phyloP scores from a whole-genome alignment of 805 yeast genomes.

The Phaffomyces thermotolerans region DNA sequence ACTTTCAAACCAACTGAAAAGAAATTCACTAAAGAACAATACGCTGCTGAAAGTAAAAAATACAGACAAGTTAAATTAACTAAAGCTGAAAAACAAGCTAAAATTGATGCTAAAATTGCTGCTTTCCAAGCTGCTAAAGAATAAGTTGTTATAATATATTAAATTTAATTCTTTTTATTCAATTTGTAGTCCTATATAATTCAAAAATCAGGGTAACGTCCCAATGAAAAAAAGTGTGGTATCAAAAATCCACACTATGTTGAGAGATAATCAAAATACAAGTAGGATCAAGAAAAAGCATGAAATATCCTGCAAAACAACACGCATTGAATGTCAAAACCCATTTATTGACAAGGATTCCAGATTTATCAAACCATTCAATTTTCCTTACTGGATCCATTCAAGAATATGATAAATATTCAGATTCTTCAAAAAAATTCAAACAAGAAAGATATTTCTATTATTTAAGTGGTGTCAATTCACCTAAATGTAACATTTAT shows the following conservation, averaged over 20 bases:
- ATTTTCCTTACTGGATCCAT: constrained; percentile 58
- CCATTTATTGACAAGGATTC: constrained; percentile 26
- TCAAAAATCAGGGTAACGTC: too few species aligned
- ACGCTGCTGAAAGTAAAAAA: constrained; percentile 94
- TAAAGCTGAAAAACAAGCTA: constrained; percentile 84
- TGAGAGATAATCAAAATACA: too few species aligned
- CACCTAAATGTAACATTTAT: constrained; percentile 68
- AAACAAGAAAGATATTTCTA: constrained; percentile 90
- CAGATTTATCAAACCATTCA: constrained; percentile 27
- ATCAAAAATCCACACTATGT: too few species aligned
- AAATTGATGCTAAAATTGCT: constrained; percentile 89
- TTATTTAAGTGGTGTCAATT: constrained; percentile 75
- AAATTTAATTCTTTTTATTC: neutral
- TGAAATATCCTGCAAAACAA: constrained; percentile 75
- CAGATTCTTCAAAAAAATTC: constrained; percentile 71
- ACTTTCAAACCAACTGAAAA: constrained; percentile 78
- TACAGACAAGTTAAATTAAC: constrained; percentile 84
- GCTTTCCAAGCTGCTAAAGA: constrained; percentile 51
- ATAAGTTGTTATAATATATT: constrained; percentile 1
- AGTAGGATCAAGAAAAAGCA: neutral
- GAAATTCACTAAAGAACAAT: constrained; percentile 96
- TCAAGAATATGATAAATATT: constrained; percentile 55
- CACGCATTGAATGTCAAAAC: constrained; percentile 56
- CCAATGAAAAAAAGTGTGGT: too few species aligned
- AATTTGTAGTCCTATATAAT: too few species aligned